Percentiles rank a stretch among this genome's conserved stretches.
Conservation (phyloP, 768 basidiomycete genomes). For the Boletales sp. region DNA sequence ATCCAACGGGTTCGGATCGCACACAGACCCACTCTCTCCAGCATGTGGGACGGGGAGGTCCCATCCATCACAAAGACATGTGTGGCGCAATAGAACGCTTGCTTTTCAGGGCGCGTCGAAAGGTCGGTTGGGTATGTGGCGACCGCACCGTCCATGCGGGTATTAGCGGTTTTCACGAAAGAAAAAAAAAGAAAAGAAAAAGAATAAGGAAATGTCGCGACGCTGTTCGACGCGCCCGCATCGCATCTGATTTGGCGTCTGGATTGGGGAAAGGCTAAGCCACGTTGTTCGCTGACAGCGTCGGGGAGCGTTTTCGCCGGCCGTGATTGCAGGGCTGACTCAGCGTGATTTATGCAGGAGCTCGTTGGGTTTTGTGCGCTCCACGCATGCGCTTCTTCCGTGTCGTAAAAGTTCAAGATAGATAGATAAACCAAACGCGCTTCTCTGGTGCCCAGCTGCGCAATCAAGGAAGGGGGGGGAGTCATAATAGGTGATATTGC, state of each 20-base stretch:
- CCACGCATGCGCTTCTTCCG: slow-evolving; percentile 9
- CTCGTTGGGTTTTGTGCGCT: not conserved
- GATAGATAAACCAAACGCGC: slow-evolving; percentile 4
- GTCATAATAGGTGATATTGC: slow-evolving; percentile 17
- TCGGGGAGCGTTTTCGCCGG: not conserved
- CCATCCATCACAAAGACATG: not conserved
- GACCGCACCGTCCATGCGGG: too few relatives aligned
- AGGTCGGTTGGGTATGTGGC: too few relatives aligned
- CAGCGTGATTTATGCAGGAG: not conserved
- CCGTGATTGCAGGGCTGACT: not conserved
- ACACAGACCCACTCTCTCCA: too few relatives aligned
- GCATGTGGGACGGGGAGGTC: not conserved
- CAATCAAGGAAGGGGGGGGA: slow-evolving; percentile 2
- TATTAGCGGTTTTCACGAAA: too few relatives aligned
- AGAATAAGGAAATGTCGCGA: too few relatives aligned
- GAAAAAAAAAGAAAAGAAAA: too few relatives aligned
- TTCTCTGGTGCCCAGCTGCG: slow-evolving; percentile 5
- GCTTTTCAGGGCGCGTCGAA: too few relatives aligned
- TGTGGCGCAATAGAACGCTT: not conserved
- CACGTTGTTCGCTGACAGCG: slow-evolving; percentile 15
- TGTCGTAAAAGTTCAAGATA: slow-evolving; percentile 6
- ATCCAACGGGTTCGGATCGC: not conserved
- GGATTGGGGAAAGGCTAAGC: slow-evolving; percentile 18
- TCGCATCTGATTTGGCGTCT: not conserved
- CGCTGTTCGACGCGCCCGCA: not conserved